Evolutionary conservation across 2,329 filamentous ascomycete genomes (phyloP).

Genomic region (Colletotrichum sp.): DNA sequence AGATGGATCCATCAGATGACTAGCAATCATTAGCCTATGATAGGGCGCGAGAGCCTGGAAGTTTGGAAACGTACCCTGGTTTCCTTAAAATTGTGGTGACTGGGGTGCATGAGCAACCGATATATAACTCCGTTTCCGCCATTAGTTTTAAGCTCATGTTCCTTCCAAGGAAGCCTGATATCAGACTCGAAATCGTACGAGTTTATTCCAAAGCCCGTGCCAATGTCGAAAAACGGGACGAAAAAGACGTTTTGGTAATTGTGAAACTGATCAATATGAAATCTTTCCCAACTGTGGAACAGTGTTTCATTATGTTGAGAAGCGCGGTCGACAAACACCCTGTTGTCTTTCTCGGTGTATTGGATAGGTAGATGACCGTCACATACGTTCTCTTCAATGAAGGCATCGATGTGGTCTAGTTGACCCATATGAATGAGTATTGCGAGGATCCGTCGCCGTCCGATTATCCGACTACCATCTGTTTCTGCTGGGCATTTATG

Average conservation of each 20-base stretch:
- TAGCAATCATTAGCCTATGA: not conserved
- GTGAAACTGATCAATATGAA: conserved; percentile 5
- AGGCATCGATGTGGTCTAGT: not conserved
- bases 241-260: not conserved
- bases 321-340: not conserved
- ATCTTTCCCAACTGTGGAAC: not conserved
- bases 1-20: not conserved
- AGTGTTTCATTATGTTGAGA: not conserved
- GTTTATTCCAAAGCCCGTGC: not conserved
- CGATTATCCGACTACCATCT: not conserved
- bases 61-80: not conserved
- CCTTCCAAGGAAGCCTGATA: not conserved
- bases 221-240: not conserved
- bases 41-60: not conserved
- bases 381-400: not conserved
- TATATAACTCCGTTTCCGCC: not conserved
- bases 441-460: not conserved
- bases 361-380: not conserved
- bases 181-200: not conserved
- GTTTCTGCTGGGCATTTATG: not conserved
- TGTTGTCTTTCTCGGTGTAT: not conserved
- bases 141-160: not conserved
- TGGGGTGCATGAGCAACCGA: not conserved
- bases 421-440: conserved; percentile 2
- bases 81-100: not conserved